A percentile compares a stretch with the other conserved stretches of the same genome.
These are phyloP conservation scores for Plantago coronopus DNA, from an alignment of 305 asterid species.

Conservation along the genomic window DNA sequence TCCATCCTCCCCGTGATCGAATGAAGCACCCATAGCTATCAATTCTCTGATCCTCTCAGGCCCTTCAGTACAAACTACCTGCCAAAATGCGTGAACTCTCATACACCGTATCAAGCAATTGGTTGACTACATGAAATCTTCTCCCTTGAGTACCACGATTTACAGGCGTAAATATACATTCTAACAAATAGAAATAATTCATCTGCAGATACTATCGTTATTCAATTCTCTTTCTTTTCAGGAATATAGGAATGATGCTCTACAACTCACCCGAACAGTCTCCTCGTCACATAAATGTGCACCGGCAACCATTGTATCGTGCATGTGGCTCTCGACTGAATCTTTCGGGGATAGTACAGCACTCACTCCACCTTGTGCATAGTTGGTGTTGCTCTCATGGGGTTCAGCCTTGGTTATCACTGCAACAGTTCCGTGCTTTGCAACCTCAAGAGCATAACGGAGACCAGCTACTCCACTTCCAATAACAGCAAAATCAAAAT, in stretches of 20 bases:
- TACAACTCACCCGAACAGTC: constrained; percentile 78
- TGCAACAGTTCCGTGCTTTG: constrained; percentile 85
- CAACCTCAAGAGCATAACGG: constrained; percentile 96
- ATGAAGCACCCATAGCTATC: constrained; percentile 98
- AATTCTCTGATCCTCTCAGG: constrained; percentile 92
- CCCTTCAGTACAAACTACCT: constrained; percentile 99
- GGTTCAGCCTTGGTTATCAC: constrained; percentile 97
- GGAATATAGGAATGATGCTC: no score
- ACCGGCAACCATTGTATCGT: constrained; percentile 92
- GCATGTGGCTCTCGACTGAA: constrained; percentile 95
- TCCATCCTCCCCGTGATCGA: constrained; percentile 97
- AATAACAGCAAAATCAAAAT: constrained; percentile 79
- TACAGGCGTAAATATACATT: no score
- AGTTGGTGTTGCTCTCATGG: constrained; percentile 95
- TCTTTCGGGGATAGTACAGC: constrained; percentile 92
- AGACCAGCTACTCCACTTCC: constrained; percentile 99
- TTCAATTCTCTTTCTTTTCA: no score
- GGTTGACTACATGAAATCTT: background rate
- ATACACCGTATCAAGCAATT: constrained; percentile 18
- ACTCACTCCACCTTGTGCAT: constrained; percentile 99
- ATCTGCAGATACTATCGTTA: no score
- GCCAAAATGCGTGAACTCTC: constrained; percentile 23
- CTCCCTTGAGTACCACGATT: background rate
- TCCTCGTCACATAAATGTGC: constrained; percentile 97
- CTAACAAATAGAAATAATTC: no score